Percentiles rank a stretch among this genome's conserved stretches.
Conservation (phyloP, 2,329 filamentous ascomycete species). For the Aspergillus cejpii region DNA sequence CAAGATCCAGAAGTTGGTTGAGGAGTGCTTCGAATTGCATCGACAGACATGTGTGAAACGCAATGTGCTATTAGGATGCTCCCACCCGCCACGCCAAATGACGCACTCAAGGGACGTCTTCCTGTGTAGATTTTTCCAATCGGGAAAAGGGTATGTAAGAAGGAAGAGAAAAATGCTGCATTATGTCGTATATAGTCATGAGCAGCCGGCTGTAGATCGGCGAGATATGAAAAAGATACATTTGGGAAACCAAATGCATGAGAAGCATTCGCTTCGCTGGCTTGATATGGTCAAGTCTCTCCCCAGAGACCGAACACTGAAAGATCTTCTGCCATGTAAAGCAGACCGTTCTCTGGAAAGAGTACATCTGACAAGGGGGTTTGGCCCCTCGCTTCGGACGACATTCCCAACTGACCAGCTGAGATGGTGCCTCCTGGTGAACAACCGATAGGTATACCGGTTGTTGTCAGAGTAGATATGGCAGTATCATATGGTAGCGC, state of each 20-base stretch:
- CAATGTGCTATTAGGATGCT: not conserved
- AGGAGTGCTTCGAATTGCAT: too few relatives aligned
- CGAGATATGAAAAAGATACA: too few relatives aligned
- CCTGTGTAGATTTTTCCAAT: not conserved
- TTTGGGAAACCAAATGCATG: too few relatives aligned
- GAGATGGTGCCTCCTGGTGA: slow-evolving; percentile 28
- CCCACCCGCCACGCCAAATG: not conserved
- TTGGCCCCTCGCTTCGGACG: slow-evolving; percentile 16
- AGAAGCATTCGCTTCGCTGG: too few relatives aligned
- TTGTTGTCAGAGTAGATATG: slow-evolving; percentile 30
- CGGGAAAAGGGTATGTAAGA: not conserved
- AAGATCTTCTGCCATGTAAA: slow-evolving; percentile 33
- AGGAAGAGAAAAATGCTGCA: not conserved
- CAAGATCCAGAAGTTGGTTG: too few relatives aligned
- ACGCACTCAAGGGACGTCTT: not conserved
- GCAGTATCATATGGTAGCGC: slow-evolving; percentile 26
- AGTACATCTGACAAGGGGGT: slow-evolving; percentile 31
- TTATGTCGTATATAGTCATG: too few relatives aligned
- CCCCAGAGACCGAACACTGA: slow-evolving; percentile 30
- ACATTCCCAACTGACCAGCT: slow-evolving; percentile 10
- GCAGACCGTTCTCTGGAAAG: slow-evolving; percentile 28
- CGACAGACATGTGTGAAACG: too few relatives aligned
- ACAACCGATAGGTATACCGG: slow-evolving; percentile 29
- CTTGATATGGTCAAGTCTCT: slow-evolving; percentile 15
- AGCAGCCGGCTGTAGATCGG: too few relatives aligned